Evolutionary conservation across 2,329 filamentous ascomycete species (phyloP).

Genomic region (Tolypocladium nubicola): DNA sequence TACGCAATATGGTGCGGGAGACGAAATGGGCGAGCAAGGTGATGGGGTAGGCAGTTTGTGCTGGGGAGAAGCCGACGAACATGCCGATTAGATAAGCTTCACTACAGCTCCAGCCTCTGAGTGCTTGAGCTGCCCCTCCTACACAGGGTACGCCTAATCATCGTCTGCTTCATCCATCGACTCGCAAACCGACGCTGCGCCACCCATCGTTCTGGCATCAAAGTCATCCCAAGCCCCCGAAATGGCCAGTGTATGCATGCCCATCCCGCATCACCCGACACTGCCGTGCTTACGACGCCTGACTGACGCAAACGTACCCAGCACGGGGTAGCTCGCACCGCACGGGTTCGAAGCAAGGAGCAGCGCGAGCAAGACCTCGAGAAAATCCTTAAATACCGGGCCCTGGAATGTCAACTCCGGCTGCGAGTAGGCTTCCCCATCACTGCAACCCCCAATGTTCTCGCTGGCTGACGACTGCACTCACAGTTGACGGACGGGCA

Average conservation of each 20-base stretch:
- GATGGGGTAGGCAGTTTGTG: not conserved
- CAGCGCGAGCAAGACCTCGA: conserved; percentile 60
- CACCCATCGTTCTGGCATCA: not conserved
- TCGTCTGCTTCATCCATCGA: not conserved
- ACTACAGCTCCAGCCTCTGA: not conserved
- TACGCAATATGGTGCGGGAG: not conserved
- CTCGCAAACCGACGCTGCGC: not conserved
- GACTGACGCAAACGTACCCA: conserved; percentile 21
- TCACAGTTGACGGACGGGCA: conserved; percentile 28
- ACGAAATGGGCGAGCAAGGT: not conserved
- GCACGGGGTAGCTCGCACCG: conserved; percentile 74
- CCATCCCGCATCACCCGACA: not conserved
- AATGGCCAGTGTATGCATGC: not conserved
- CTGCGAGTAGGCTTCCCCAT: conserved; percentile 38
- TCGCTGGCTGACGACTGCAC: not conserved
- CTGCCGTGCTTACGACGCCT: not conserved
- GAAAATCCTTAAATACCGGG: conserved; percentile 66
- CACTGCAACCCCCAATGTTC: not conserved
- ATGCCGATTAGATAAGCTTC: not conserved
- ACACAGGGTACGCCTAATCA: not conserved
- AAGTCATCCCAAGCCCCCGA: not conserved
- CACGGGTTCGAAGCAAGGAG: conserved; percentile 53
- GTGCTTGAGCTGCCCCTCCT: not conserved
- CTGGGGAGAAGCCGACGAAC: not conserved
- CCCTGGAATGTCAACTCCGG: conserved; percentile 58